Base-by-base conservation (phyloP, 1,284 basidiomycete species). In the Ustilago trichophora region DNA sequence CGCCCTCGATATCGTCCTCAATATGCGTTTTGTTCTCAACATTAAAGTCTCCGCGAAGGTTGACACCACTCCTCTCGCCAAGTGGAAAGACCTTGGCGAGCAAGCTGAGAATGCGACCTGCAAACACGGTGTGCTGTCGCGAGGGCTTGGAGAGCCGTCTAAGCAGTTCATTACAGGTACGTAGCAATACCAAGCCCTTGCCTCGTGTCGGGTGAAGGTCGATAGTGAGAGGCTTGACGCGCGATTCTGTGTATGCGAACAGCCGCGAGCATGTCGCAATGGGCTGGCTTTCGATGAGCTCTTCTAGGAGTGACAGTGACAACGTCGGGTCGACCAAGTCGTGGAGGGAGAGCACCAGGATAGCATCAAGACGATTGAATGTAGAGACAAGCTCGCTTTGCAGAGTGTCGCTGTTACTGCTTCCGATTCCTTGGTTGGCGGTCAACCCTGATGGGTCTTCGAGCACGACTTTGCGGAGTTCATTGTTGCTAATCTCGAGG, bases 61-160 rank as follows among this genome's bases (percentile, higher is more conserved):
- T 95, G 38, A 95, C 92, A 31, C 92, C 92, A 79, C 91, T 93
- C 41, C 91, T 85, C 80, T 95, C 92, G 3, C 90, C 90, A 8
- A 95, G 82, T 4, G 91, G 91, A 76, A 93, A 94, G 1, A 92
- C 91, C 1, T 86, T 87, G 60, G 90, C 91, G 41, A 95, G 83
- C 79, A 93, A 91, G 2, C 90, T 90, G 75, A 93, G 84, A 75
- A 95, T 92, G 2, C 91, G 86, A 2, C 93, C 93, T 66, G 90
- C 91, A 78, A 95, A 91, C 71, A 90, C 87, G 3, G 91, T 91
- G 46, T 83, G 78, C 31, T 88, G 88, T 9, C 87, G 85, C 45
- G 91, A 91, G 76, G 88, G 90, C 82, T 92, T 92, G 22, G 90
- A 91, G 12, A 94, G 84, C 2, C 93, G 87, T 15, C 91, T 86